Evolutionary conservation across 805 yeast genomes (phyloP).

Genomic region (Candida gorgasii): DNA sequence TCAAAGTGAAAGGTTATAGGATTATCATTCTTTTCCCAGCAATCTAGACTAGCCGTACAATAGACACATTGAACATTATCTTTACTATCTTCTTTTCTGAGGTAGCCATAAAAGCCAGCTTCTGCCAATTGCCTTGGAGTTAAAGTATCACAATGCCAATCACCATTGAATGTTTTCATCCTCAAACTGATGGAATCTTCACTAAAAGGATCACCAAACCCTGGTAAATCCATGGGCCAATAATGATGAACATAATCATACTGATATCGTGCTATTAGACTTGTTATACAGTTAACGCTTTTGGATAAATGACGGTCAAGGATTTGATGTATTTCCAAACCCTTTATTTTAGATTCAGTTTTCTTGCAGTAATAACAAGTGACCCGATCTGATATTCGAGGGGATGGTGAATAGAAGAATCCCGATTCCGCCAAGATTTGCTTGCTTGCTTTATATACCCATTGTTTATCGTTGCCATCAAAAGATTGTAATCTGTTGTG

Average conservation of each 20-base stretch:
- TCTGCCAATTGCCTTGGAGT: slow-evolving; percentile 46
- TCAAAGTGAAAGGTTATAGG: slow-evolving; percentile 58
- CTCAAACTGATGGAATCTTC: slow-evolving; percentile 33
- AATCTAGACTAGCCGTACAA: slow-evolving; percentile 28
- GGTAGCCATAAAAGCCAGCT: slow-evolving; percentile 45
- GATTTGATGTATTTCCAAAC: slow-evolving; percentile 2
- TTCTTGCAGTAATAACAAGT: slow-evolving; percentile 60
- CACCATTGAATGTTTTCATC: slow-evolving; percentile 37
- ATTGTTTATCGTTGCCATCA: slow-evolving; percentile 17
- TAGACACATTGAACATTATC: slow-evolving; percentile 37
- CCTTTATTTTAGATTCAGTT: slow-evolving; percentile 23
- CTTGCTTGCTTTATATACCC: slow-evolving; percentile 20
- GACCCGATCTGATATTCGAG: slow-evolving; percentile 48
- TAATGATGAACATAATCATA: slow-evolving; percentile 5
- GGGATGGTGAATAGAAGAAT: slow-evolving; percentile 57
- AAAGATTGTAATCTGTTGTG: slow-evolving; percentile 23
- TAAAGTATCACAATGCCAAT: slow-evolving; percentile 43
- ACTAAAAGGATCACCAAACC: slow-evolving; percentile 36
- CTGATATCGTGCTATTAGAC: slow-evolving; percentile 4
- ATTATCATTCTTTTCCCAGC: slow-evolving; percentile 65
- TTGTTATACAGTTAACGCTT: slow-evolving; percentile 2
- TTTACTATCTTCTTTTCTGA: slow-evolving; percentile 24
- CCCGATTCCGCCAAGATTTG: slow-evolving; percentile 54
- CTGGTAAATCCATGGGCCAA: slow-evolving; percentile 11
- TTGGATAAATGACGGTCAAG: slow-evolving; percentile 8